Evolutionary conservation across 176 grass and related monocot genomes (phyloP), one percentile per base, ranked within the genome.

Genomic region (Thinopyrum elongatum): DNA sequence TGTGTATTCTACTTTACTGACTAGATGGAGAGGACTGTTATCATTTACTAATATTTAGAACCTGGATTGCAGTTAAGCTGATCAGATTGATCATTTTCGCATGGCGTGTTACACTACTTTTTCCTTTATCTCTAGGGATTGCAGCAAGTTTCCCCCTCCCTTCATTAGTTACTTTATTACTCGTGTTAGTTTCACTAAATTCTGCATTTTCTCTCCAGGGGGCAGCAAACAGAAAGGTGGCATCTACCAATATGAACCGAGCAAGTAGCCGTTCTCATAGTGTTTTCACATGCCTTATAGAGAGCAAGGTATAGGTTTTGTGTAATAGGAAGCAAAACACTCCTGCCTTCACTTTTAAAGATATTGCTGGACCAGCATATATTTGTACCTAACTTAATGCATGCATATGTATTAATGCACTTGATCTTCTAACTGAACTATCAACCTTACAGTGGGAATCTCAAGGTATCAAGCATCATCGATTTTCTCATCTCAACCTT

Each of bases 221-320:
- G 13, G 90, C 94, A 79, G 84, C 94, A 89, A 99, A 96, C 87
- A 87, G 97, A 86, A 99, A 96, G 87, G 97, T 99, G 68, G 97
- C 97, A 27, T 85, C 97, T 23, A 99, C 97, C 82, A 99, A 99
- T 92, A 99, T 99, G 97, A 99, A 99, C 58, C 70, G 94, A 87
- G 97, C 92, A 66, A 99, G 97, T 70, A 99, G 97, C 44, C 92
- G 97, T 70, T 99, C 97, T 81, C 97, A 99, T 88, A 99, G 97
- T 86, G 94, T 99, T 80, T 99, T 99, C 76, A 99, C 94, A 53
- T 99, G 94, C 60, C 87, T 96, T 30, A 96, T 99, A 80, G 97
- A 99, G 87, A 96, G 97, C 83, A 99, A 99, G 97, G 97, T 95
- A 89, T 77, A 38, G 8, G 57, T 42, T 79, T 49, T 47, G 27